Base-by-base conservation (phyloP, 2,329 filamentous ascomycete species). In the Colletotrichum sp. region DNA sequence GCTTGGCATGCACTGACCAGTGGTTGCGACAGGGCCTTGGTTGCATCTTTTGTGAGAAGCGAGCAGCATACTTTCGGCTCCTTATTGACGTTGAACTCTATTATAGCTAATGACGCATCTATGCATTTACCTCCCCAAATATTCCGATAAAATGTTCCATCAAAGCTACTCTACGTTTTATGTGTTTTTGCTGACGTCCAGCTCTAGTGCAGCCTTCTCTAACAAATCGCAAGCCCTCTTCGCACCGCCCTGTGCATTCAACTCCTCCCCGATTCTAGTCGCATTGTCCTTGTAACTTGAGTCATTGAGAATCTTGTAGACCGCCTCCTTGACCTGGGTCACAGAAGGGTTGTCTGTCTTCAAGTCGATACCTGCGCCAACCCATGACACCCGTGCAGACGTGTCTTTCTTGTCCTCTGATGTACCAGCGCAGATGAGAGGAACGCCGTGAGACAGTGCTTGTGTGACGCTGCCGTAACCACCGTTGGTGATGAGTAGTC, bases 321-420 rank as follows among this genome's bases (percentile, higher is more conserved):
- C 80, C 0, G 83, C 83, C 6, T 64, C 49, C 57, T 75, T 71
- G 21, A 85, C 79, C 57, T 81, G 78, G 6, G 77, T 68, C 1
- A 70, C 79, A 2, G 80, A 80, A 2, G 84, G 84, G 3, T 62
- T 83, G 18, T 85, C 83, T 12, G 84, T 85, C 78, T 81, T 82
- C 5, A 85, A 76, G 39, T 85, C 84, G n/a, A 85, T 82, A 0
- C 84, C 84, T 1, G 80, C 82, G 2, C 82, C 81, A 0, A 81
- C 80, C 80, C 81, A 84, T 5, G 78, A 76, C 0, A 85, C 80
- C 28, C 84, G 77, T 7, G 83, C 84, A 2, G 83, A 82, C 0
- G 84, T 85, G 60, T 85, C 84, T 66, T 81, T 84, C 77, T 85
- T 85, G 13, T 85, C 84, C 34, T 85, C 84, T 1, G 82, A 81